Evolutionary conservation across 768 basidiomycete genomes (phyloP).

Genomic region (Gautieria morchelliformis): DNA sequence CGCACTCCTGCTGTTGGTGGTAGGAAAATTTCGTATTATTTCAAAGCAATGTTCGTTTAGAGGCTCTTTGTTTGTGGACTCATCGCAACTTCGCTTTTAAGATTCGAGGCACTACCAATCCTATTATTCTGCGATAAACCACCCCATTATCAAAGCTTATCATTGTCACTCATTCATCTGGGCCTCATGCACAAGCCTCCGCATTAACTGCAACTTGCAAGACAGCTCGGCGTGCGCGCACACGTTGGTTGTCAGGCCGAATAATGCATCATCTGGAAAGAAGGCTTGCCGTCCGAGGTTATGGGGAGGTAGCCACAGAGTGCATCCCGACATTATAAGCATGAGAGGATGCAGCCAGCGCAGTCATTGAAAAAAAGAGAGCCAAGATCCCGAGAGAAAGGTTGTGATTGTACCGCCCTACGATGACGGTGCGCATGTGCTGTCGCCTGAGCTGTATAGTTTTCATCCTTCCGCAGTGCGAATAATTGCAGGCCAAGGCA

Average conservation of each 20-base stretch:
- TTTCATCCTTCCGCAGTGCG: conserved; percentile 7
- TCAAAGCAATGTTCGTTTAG: neutral
- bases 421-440: conserved; percentile 14
- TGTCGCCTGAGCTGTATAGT: neutral
- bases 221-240: conserved; percentile 21
- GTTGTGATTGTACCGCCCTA: conserved; percentile 28
- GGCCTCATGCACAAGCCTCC: conserved; percentile 31
- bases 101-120: conserved; percentile 28
- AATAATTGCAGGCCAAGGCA: conserved; percentile 30
- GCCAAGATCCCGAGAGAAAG: neutral
- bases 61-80: neutral
- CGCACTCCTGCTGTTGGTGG: too few species aligned
- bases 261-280: conserved; percentile 17
- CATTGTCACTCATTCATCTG: conserved; percentile 31
- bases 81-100: conserved; percentile 33
- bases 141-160: conserved; percentile 9
- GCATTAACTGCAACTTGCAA: conserved; percentile 28
- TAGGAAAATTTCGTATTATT: neutral
- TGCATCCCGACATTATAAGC: conserved; percentile 17
- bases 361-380: conserved; percentile 11
- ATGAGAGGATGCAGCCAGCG: conserved; percentile 13
- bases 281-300: conserved; percentile 18
- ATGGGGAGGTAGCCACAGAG: conserved; percentile 17
- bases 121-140: conserved; percentile 16
- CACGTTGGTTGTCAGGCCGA: conserved; percentile 30